These are phyloP conservation scores for Salix udensis DNA, from an alignment of 345 rosid species.

Conservation along the genomic window DNA sequence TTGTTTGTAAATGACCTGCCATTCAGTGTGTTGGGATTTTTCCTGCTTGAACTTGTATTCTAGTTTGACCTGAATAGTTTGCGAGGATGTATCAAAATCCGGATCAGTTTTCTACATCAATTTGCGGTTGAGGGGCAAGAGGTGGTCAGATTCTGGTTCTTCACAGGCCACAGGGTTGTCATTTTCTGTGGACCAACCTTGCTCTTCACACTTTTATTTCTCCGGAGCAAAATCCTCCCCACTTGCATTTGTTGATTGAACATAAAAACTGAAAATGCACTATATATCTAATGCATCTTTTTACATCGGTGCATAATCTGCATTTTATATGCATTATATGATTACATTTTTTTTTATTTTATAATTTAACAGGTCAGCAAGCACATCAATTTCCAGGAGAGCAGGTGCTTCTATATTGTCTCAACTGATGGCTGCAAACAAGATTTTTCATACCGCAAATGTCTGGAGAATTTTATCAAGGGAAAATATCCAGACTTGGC, in stretches of 20 bases:
- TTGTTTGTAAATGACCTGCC: not conserved
- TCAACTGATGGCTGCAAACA: slow-evolving; percentile 58
- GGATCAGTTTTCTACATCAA: not conserved
- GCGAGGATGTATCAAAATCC: not conserved
- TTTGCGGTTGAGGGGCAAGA: not conserved
- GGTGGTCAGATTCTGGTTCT: not conserved
- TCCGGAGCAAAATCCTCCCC: not conserved
- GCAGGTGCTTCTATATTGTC: slow-evolving; percentile 72
- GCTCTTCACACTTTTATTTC: not conserved
- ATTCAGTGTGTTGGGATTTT: not conserved
- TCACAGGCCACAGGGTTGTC: not conserved
- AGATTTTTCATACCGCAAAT: slow-evolving; percentile 82
- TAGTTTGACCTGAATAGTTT: not conserved
- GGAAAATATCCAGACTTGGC: slow-evolving; percentile 60
- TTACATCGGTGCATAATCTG: not conserved
- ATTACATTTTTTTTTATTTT: not conserved
- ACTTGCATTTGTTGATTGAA: not conserved
- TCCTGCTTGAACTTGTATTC: not conserved
- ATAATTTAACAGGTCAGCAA: slow-evolving; percentile 51
- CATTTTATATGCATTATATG: not conserved
- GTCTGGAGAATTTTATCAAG: slow-evolving; percentile 52
- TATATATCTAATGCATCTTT: not conserved
- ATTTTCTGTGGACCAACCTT: not conserved
- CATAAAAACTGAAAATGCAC: not conserved
- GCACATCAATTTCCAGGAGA: slow-evolving; percentile 52